phyloP scores from a whole-genome alignment of 2,329 filamentous ascomycete species.

The Calcarisporium arbuscula region DNA sequence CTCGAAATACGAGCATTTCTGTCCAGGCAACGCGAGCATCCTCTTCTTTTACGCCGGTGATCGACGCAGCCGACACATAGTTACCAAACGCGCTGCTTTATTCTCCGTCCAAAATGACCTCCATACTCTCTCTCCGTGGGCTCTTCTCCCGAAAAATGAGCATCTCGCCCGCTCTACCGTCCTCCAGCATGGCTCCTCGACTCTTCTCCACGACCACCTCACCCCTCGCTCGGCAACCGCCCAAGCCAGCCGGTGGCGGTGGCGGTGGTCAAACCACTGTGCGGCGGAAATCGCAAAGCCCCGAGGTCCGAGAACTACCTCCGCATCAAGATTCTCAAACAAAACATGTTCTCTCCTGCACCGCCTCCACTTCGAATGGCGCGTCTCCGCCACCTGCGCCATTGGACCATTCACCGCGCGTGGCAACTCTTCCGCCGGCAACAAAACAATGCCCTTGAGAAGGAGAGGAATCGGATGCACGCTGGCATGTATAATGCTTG shows the following conservation, averaged over 20 bases:
- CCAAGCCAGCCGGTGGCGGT: conserved; percentile 16
- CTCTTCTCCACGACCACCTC: conserved; percentile 26
- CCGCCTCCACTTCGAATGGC: conserved; percentile 77
- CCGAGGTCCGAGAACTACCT: conserved; percentile 31
- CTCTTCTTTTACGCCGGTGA: conserved; percentile 3
- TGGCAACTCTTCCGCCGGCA: conserved; percentile 77
- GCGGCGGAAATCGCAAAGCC: conserved; percentile 19
- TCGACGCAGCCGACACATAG: conserved; percentile 1
- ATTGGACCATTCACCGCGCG: conserved; percentile 98
- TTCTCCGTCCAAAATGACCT: conserved; percentile 18
- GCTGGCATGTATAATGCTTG: conserved; percentile 78
- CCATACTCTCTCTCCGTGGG: conserved; percentile 22
- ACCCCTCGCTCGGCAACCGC: conserved; percentile 22
- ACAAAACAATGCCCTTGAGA: conserved; percentile 55
- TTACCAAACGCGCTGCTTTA: conserved; percentile 3
- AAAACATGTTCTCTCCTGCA: conserved; percentile 43
- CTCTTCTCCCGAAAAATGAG: conserved; percentile 20
- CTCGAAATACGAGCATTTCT: no score
- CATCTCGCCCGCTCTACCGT: conserved; percentile 6
- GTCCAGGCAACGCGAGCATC: no score
- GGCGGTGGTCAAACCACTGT: conserved; percentile 17
- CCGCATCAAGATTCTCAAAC: conserved; percentile 38
- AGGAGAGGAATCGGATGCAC: conserved; percentile 72
- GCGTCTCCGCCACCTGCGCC: conserved; percentile 78
- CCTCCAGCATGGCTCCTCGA: conserved; percentile 12